A percentile compares a stretch with the other conserved stretches of the same genome.
Conservation (phyloP, 106 monocot species). For the Acanthochlamys bracteata region DNA sequence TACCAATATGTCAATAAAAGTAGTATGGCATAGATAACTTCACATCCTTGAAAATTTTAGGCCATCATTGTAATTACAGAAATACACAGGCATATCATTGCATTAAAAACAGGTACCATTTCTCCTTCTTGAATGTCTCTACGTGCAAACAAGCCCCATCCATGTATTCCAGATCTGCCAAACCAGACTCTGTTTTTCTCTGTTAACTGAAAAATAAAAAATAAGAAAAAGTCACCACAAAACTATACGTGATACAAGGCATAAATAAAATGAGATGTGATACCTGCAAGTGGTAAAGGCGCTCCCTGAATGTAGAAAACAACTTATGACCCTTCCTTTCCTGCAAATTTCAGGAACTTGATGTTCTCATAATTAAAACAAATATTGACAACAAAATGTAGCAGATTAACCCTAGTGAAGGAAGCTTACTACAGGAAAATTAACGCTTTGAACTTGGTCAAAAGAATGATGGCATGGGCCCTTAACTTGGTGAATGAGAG, state of each 20-base stretch:
- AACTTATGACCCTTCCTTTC: conserved; percentile 41
- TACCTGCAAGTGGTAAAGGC: conserved; percentile 71
- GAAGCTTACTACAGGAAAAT: conserved; percentile 35
- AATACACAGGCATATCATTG: too few species aligned
- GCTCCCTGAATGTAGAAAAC: conserved; percentile 76
- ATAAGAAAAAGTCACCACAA: not conserved
- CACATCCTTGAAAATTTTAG: too few species aligned
- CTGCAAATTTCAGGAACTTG: conserved; percentile 14
- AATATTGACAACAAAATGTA: not conserved
- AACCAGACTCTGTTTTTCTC: conserved; percentile 80
- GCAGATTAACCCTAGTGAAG: conserved; percentile 1
- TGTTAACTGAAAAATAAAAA: conserved; percentile 43
- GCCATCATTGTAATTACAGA: too few species aligned
- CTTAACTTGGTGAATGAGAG: conserved; percentile 53
- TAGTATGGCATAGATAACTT: too few species aligned
- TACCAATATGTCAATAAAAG: too few species aligned
- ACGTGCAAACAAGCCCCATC: conserved; percentile 96
- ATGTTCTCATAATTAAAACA: too few species aligned
- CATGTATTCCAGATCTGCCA: conserved; percentile 98
- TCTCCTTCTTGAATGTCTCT: conserved; percentile 93
- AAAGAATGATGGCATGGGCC: conserved; percentile 59
- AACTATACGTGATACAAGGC: too few species aligned
- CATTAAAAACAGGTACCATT: conserved; percentile 52
- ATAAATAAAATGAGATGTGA: not conserved
- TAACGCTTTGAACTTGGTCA: conserved; percentile 49